Evolutionary conservation across 805 yeast genomes (phyloP).

Genomic region (Monosporozyma aquatica): DNA sequence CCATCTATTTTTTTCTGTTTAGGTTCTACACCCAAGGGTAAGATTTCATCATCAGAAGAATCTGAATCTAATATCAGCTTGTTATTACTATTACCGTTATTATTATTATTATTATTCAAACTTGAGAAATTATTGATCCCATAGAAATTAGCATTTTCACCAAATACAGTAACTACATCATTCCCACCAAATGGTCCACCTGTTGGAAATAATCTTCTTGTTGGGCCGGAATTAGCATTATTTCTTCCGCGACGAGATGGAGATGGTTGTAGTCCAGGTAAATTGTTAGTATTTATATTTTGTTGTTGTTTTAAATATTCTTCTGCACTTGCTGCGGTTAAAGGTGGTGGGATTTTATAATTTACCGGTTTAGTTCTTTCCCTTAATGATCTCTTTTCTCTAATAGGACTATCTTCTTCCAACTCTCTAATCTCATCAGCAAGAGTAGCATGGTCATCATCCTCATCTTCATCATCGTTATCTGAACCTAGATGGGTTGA

Average conservation of each 20-base stretch:
- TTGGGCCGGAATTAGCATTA: constrained; percentile 36
- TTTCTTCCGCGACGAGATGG: constrained; percentile 32
- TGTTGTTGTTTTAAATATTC: constrained; percentile 23
- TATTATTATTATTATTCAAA: constrained; percentile 22
- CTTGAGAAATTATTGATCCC: constrained; percentile 13
- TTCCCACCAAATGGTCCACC: constrained; percentile 98
- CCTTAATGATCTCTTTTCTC: constrained; percentile 40
- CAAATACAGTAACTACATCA: constrained; percentile 78
- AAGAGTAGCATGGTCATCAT: constrained; percentile 30
- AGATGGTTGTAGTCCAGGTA: constrained; percentile 14
- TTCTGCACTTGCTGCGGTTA: constrained; percentile 33
- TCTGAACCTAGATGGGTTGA: constrained; percentile 17
- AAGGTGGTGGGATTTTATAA: constrained; percentile 78
- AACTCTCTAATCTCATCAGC: constrained; percentile 60
- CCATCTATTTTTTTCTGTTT: constrained; percentile 30
- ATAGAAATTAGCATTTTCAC: constrained; percentile 44
- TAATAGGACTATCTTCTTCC: constrained; percentile 48
- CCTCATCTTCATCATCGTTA: constrained; percentile 11
- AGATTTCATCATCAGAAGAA: constrained; percentile 54
- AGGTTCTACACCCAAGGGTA: constrained; percentile 37
- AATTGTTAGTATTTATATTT: neutral
- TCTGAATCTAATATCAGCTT: constrained; percentile 40
- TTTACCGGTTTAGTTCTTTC: constrained; percentile 68
- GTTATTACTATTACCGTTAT: constrained; percentile 21
- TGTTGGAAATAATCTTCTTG: constrained; percentile 78